Evolutionary conservation across 257 asterid species (phyloP), one percentile per base, ranked within the genome.

Genomic region (Petunia axillaris): DNA sequence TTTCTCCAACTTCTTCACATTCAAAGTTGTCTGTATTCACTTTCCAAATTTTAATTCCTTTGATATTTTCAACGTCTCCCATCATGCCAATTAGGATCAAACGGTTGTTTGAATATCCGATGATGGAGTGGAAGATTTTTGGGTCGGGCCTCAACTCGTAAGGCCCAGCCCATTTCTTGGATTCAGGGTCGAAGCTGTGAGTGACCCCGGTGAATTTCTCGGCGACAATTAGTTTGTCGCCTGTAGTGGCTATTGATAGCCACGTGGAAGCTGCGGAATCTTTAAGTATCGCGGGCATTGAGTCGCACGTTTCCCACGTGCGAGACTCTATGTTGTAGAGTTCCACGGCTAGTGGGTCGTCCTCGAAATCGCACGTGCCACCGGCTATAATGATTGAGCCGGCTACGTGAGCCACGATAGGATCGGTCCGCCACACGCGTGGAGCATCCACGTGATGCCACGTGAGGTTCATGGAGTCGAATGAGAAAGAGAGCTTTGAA

Each of bases 301-400:
- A 83, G 41, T 90, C 87, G 86, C 91, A 85, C 48, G 81, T 8
- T 43, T 77, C 81, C 96, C 97, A 90, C 6, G 1, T 76, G 6
- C 83, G 48, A 3, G 81, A 25, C 4, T 37, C 52, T 64, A 84
- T 10, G 57, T 84, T 82, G 85, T 91, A 92, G 6, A 91, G 77
- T 82, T 94, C 98, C 4, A 94, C 95, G 0, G 97, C 94, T 14
- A 91, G 37, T 0, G 94, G 94, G 41, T 94, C 97, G 88, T 88
- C 91, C 68, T 85, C 96, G 40, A 88, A 90, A 66, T 94, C 95
- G 64, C 94, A 92, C 5, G 88, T 86, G 54, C 98, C 97, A 25
- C 98, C 98, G 75, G 98, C 98, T 3, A 94, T 76, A 0, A 94
- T 77, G 67, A 94, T 76, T 14, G 70, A 80, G 55, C 85, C 84